Conservation (phyloP, 345 rosid genomes). For the Mangifera indica region DNA sequence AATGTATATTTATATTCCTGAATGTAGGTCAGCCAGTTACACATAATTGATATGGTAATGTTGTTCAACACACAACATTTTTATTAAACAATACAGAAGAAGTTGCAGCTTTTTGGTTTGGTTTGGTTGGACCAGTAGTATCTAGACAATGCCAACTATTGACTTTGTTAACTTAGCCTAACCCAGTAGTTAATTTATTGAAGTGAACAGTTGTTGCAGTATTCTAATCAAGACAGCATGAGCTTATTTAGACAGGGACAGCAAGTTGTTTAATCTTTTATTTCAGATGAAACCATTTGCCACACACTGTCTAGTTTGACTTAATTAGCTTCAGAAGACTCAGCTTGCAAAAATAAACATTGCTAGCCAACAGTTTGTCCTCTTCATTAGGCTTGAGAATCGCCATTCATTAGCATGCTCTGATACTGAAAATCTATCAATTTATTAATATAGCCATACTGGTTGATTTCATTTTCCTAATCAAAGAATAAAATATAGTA, state of each 20-base stretch:
- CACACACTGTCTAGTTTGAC: not conserved
- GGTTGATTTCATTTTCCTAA: too few relatives aligned
- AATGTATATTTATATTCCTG: not conserved
- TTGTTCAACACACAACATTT: not conserved
- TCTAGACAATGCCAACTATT: not conserved
- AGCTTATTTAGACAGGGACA: not conserved
- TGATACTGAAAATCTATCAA: too few relatives aligned
- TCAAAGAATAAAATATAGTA: too few relatives aligned
- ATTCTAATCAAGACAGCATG: not conserved
- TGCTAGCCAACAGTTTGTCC: too few relatives aligned
- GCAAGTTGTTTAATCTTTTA: not conserved
- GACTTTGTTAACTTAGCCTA: not conserved
- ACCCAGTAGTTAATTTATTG: not conserved
- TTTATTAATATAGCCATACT: too few relatives aligned
- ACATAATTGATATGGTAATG: not conserved
- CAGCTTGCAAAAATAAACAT: too few relatives aligned
- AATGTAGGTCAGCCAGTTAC: slow-evolving; percentile 10
- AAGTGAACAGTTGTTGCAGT: not conserved
- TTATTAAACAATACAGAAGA: not conserved
- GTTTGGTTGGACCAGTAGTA: not conserved
- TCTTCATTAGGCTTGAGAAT: too few relatives aligned
- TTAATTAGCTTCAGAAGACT: not conserved
- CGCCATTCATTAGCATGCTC: too few relatives aligned
- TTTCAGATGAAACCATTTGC: not conserved
- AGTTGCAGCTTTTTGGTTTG: not conserved